Evolutionary conservation across 345 rosid species (phyloP), one percentile per base, ranked within the genome.

Genomic region (Hypericum androsaemum): DNA sequence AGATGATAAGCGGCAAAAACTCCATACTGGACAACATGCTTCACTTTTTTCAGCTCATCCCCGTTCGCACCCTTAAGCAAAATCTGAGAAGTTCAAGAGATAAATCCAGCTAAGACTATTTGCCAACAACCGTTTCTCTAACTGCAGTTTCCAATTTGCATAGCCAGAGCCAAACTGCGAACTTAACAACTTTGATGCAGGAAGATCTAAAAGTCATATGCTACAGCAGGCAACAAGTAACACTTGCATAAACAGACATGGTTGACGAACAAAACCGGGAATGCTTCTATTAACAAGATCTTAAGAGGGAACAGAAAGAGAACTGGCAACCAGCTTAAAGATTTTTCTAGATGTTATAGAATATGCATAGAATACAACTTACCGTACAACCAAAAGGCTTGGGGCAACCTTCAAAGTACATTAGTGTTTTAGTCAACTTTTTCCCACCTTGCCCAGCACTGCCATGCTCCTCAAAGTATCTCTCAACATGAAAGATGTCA

Each of bases 1-100:
- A 94, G 62, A 67, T 94, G 99, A 76, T 94, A 88, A 46, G 99
- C 99, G 50, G 99, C 99, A 69, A 94, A 94, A 64, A 94, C 72
- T 60, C 99, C 99, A 72, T 94, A 94, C 42, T 94, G 95, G 61
- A 88, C 89, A 53, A 94, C 95, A 64, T 86, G 95, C 77, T 94
- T 94, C 58, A 94, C 87, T 68, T 86, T 94, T 79, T 85, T 94
- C 77, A 94, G 56, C 65, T 88, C 94, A 32, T 82, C 94, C 53
- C 75, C 86, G 58, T 73, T 68, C 50, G 97, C 99, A 61, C 99
- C 99, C 71, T 82, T 79, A 51, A 88, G 94, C 60, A 94, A 79
- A 77, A 94, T 94, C 97, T 94, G 84, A 63, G 36, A 64, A 53
- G 59, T 12, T 66, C 13, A 32, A 58, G 56, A 14, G 15, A 17